phyloP scores from a whole-genome alignment of 768 basidiomycete genomes.

The Rhizopogon rudus region DNA sequence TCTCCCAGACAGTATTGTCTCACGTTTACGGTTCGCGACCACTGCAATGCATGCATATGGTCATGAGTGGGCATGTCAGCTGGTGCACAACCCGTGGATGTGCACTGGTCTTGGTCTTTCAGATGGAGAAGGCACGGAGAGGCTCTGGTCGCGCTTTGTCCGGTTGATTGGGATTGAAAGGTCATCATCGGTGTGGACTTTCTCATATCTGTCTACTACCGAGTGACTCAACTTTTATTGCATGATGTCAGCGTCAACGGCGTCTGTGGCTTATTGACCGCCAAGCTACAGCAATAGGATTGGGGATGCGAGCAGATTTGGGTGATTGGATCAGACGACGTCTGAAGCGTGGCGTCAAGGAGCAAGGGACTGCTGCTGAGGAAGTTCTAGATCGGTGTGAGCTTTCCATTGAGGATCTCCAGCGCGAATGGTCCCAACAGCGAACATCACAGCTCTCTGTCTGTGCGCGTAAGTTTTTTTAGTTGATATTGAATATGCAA shows the following conservation, averaged over 20 bases:
- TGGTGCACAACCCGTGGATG: constrained; percentile 30
- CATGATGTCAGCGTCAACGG: constrained; percentile 11
- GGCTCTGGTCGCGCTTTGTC: constrained; percentile 30
- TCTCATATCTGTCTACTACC: background rate
- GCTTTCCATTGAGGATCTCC: constrained; percentile 13
- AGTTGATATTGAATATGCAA: constrained; percentile 9
- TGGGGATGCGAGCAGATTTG: constrained; percentile 22
- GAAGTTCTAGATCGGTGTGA: constrained; percentile 14
- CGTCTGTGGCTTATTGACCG: constrained; percentile 31
- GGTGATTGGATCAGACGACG: constrained; percentile 28
- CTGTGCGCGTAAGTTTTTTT: constrained; percentile 20
- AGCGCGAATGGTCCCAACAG: constrained; percentile 30
- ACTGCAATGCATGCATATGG: constrained; percentile 36
- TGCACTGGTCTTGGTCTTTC: constrained; percentile 17
- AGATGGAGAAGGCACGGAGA: constrained; percentile 25
- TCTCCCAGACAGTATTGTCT: constrained; percentile 12
- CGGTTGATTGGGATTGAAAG: constrained; percentile 31
- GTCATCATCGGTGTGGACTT: constrained; percentile 25
- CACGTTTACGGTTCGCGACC: constrained; percentile 25
- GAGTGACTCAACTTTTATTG: background rate
- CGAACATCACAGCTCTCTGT: constrained; percentile 24
- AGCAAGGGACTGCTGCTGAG: constrained; percentile 9
- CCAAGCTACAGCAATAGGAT: constrained; percentile 21
- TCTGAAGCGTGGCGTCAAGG: constrained; percentile 11
- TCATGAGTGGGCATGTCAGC: constrained; percentile 33